A percentile compares a stretch with the other conserved stretches of the same genome.
Conservation (phyloP, 2,329 filamentous ascomycete genomes). For the Xylaria digitata region DNA sequence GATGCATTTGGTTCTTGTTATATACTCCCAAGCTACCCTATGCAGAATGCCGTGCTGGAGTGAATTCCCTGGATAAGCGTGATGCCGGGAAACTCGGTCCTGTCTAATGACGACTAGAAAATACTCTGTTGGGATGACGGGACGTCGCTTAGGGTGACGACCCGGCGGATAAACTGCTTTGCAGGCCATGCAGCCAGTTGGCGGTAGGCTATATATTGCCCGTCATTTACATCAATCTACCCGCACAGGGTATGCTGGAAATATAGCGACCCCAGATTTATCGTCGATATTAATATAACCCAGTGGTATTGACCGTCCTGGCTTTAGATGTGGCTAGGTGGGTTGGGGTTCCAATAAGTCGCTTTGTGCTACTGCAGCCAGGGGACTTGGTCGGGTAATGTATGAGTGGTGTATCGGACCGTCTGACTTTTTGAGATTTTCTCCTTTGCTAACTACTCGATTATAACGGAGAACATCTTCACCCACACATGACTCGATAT, state of each 20-base stretch:
- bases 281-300: slow-evolving; percentile 16
- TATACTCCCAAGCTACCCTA: not conserved
- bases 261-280: slow-evolving; percentile 13
- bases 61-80: not conserved
- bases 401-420: not conserved
- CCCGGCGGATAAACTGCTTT: slow-evolving; percentile 34
- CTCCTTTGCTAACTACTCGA: too few species aligned
- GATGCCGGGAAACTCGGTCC: slow-evolving; percentile 23
- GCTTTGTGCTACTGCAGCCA: not conserved
- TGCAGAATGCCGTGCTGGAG: not conserved
- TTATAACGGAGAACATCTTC: not conserved
- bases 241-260: not conserved
- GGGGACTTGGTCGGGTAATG: not conserved
- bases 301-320: not conserved
- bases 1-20: slow-evolving; percentile 11
- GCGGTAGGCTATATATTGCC: slow-evolving; percentile 4
- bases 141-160: slow-evolving; percentile 6
- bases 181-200: slow-evolving; percentile 14
- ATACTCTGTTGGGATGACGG: slow-evolving; percentile 23
- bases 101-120: slow-evolving; percentile 34
- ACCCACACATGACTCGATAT: not conserved
- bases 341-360: slow-evolving; percentile 5
- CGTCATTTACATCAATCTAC: slow-evolving; percentile 22
- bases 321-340: slow-evolving; percentile 1
- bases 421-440: not conserved